phyloP scores from a whole-genome alignment of 768 basidiomycete genomes.

The Pleurotus tuoliensis region DNA sequence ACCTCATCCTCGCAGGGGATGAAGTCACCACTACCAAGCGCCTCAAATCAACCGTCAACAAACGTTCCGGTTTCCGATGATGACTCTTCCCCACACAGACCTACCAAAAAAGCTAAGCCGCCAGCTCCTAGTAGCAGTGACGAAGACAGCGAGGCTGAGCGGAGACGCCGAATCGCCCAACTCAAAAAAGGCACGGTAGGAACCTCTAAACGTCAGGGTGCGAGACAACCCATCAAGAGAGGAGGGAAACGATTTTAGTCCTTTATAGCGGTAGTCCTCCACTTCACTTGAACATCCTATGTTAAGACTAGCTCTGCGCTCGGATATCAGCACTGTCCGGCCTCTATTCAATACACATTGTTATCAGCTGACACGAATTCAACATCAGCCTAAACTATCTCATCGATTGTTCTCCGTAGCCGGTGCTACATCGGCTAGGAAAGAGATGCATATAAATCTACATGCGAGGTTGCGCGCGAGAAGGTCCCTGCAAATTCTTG shows the following conservation, averaged over 20 bases:
- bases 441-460: slow-evolving; percentile 4
- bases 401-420: slow-evolving; percentile 1
- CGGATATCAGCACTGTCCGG: slow-evolving; percentile 1
- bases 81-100: slow-evolving; percentile 49
- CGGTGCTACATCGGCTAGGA: not conserved
- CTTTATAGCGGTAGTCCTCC: not conserved
- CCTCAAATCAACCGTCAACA: slow-evolving; percentile 8
- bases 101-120: slow-evolving; percentile 50
- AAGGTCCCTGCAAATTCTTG: not conserved
- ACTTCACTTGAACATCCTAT: not conserved
- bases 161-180: slow-evolving; percentile 37
- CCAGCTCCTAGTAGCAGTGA: slow-evolving; percentile 37
- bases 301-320: slow-evolving; percentile 4
- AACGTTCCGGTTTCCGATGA: slow-evolving; percentile 36
- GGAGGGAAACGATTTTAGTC: slow-evolving; percentile 68
- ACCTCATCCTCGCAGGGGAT: slow-evolving; percentile 11
- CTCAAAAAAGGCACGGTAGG: slow-evolving; percentile 33
- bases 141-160: slow-evolving; percentile 57
- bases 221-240: slow-evolving; percentile 72
- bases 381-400: not conserved
- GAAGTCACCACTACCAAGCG: not conserved
- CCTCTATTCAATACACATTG: slow-evolving; percentile 2
- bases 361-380: slow-evolving; percentile 4
- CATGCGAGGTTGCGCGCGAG: not conserved
- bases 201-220: slow-evolving; percentile 36